phyloP scores from a whole-genome alignment of 2,329 filamentous ascomycete species.

The Endothia cerciana region DNA sequence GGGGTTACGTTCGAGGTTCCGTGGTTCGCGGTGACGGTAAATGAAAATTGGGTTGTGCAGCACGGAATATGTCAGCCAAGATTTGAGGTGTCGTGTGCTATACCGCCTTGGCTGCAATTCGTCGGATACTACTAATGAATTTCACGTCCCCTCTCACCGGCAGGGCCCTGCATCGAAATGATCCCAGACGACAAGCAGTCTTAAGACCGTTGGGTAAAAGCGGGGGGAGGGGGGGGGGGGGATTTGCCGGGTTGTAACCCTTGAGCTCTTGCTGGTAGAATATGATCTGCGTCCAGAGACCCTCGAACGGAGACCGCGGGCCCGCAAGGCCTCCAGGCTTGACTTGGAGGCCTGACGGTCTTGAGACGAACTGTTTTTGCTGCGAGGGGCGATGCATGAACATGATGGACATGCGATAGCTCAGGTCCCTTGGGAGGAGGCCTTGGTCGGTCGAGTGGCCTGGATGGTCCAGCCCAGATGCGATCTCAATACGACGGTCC shows the following conservation, averaged over 20 bases:
- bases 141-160: background rate
- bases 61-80: background rate
- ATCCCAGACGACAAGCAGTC: no score
- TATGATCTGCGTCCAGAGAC: background rate
- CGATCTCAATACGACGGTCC: constrained; percentile 11
- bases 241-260: constrained; percentile 26
- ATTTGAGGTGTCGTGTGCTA: background rate
- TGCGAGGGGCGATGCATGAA: background rate
- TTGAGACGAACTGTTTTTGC: no score
- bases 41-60: background rate
- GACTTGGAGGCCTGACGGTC: background rate
- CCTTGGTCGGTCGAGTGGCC: background rate
- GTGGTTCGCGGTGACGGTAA: background rate
- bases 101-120: background rate
- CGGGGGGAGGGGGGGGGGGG: no score
- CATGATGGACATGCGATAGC: background rate
- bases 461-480: background rate
- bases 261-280: constrained; percentile 13
- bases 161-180: no score
- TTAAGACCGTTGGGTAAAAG: constrained; percentile 12
- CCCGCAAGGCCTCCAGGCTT: constrained; percentile 3
- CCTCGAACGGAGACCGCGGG: constrained; percentile 19
- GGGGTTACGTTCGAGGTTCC: background rate
- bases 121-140: background rate
- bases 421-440: background rate